Base-by-base conservation (phyloP, 2,329 filamentous ascomycete species). In the Penicillium sp. region DNA sequence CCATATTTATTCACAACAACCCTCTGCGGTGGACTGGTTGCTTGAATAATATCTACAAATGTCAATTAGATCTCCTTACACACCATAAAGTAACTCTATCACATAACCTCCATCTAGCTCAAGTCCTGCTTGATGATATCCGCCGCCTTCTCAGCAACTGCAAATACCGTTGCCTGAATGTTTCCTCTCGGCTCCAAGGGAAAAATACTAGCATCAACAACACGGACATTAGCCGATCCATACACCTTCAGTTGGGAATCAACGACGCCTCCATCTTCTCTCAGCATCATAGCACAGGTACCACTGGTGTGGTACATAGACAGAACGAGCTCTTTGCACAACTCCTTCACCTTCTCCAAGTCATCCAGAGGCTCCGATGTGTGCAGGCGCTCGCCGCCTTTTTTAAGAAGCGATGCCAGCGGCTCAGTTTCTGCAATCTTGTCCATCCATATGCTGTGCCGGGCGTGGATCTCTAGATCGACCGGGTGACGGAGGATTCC, bases 401-500 rank as follows among this genome's bases (percentile, higher is more conserved):
- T 53, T 42, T 69, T 72, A 5, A 75, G 53, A 3, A 70, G 57
- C 28, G 50, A 59, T 5, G 29, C 67, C 36, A 68, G 52, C 18
- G 61, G 70, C 51, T 56, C 56, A 7, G 60, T 68, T 29, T 49
- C 58, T 40, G 59, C 66, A 43, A 68, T 60, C 11, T 52, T 67
- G 3, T 64, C 65, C 13, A 71, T 54, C 34, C 63, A 68, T 27
- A 67, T 62, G 4, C 67, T 50, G 30, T 69, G 65, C 4, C 67
- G 63, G 0, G 71, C 68, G 0, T 72, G 57, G 8, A 76, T 52
- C 34, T 75, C 67, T 4, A 71, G 47, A 46, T 77, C 75, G 2
- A 74, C 58, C 0, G 75, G 72, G 46, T 77, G 70, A 7, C 69
- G 65, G 14, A 77, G 62, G 31, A 74, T 75, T 9, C 64, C 65